Evolutionary conservation across 495 filamentous ascomycete species (phyloP), one percentile per base, ranked within the genome.

Genomic region (Pseudoneurospora amorphoporcata): DNA sequence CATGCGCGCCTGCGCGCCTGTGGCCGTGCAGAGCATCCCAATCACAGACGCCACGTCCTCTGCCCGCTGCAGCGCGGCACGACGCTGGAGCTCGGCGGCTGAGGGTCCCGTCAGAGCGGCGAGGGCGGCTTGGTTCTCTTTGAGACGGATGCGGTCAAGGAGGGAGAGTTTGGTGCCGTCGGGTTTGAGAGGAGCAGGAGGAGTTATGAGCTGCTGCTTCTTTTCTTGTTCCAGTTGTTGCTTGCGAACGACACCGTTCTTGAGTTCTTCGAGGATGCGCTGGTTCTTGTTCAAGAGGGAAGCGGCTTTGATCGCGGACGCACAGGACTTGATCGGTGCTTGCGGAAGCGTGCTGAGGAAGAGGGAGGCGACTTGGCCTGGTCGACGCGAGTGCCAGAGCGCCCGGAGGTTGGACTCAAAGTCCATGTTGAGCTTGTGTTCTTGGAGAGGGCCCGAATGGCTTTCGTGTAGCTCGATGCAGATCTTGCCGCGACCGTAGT

Each of bases 121-220:
- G 45, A 81, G 80, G 0, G 86, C 75, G 53, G 83, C 80, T 45
- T 84, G 80, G 4, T 84, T 76, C 69, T 90, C 84, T 80, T 90
- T 91, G 23, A 84, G 78, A 39, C 88, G 86, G 73, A 92, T 85
- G 73, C 90, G 88, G 72, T 90, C 89, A 17, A 92, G 85, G 23
- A 92, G 76, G 73, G 77, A 80, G 79, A 84, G 80, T 72, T 83
- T 83, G 19, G 77, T 75, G 8, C 77, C 82, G 69, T 78, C 79
- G 1, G 80, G 39, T 40, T 80, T 80, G 40, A 77, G 38, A 68
- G 76, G 76, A 8, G 78, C 71, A n/a, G 69, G 47, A 37, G 23
- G 23, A 3, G 53, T 61, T 61, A 7, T 32, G 53, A 23, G 23
- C 58, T 69, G 43, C 7, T 38, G 45, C 69, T 73, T 74, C 17